Evolutionary conservation across 331 rosid species (phyloP).

Genomic region (Telfairia occidentalis): DNA sequence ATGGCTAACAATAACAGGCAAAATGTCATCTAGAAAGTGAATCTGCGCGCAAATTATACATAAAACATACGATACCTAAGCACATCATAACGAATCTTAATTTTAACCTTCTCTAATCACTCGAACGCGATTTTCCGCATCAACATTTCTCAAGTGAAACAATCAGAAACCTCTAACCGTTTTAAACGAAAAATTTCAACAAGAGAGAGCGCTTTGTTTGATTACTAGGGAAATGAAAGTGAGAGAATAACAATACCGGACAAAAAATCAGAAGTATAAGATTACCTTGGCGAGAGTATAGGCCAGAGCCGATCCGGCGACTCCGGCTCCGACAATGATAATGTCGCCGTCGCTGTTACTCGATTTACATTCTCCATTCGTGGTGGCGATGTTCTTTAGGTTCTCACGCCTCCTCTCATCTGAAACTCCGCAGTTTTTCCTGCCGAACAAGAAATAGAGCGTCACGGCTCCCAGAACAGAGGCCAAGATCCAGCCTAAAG

Average conservation of each 20-base stretch:
- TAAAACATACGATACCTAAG: background rate
- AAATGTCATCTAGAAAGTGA: background rate
- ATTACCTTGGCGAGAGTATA: constrained; percentile 83
- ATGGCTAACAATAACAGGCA: background rate
- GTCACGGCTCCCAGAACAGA: constrained; percentile 26
- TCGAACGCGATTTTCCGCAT: background rate
- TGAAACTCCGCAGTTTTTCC: constrained; percentile 14
- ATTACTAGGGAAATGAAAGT: too few relatives aligned
- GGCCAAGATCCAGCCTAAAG: constrained; percentile 41
- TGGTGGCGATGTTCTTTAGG: constrained; percentile 27
- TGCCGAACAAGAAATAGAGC: constrained; percentile 24
- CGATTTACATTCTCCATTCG: constrained; percentile 52
- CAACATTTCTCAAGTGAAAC: background rate
- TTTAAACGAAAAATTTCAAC: background rate
- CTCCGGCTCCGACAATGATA: constrained; percentile 91
- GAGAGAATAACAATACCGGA: background rate
- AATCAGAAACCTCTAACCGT: background rate
- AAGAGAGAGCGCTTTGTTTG: background rate
- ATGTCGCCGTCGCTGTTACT: constrained; percentile 36
- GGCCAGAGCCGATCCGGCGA: constrained; percentile 91
- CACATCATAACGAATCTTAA: background rate
- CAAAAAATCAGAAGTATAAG: background rate
- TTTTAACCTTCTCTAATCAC: background rate
- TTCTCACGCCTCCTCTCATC: constrained; percentile 18
- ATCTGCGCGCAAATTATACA: background rate